A percentile compares a stretch with the other conserved stretches of the same genome.
These are phyloP conservation scores for Mortierella sp. DNA, from an alignment of 371 early-diverging fungal species.

Conservation along the genomic window DNA sequence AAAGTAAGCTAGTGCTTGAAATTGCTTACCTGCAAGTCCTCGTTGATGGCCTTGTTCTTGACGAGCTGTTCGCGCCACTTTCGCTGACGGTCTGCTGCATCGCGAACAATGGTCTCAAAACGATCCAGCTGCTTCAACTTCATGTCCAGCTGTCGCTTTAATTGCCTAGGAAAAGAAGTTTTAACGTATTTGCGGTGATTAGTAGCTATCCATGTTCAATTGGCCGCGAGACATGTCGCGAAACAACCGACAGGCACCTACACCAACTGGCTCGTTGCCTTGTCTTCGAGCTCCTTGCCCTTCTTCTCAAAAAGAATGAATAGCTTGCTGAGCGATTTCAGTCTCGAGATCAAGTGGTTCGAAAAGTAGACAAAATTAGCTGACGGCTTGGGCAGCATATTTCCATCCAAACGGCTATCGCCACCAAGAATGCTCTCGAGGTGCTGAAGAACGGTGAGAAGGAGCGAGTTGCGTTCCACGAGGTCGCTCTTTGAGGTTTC, in stretches of 20 bases:
- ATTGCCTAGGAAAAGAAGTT: constrained; percentile 36
- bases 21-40: constrained; percentile 41
- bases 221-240: not conserved
- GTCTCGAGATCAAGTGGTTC: constrained; percentile 44
- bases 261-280: constrained; percentile 30
- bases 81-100: constrained; percentile 46
- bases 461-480: constrained; percentile 57
- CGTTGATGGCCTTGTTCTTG: constrained; percentile 35
- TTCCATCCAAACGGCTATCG: constrained; percentile 41
- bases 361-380: constrained; percentile 56
- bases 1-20: not conserved
- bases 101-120: constrained; percentile 41
- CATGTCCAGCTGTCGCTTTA: constrained; percentile 38
- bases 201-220: too few relatives aligned
- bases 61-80: constrained; percentile 47
- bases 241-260: not conserved
- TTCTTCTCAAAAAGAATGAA: constrained; percentile 55
- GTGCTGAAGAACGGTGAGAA: constrained; percentile 52
- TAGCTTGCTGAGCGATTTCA: constrained; percentile 51
- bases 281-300: constrained; percentile 53
- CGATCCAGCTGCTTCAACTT: constrained; percentile 44
- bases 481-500: constrained; percentile 45
- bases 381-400: constrained; percentile 57
- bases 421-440: constrained; percentile 54
- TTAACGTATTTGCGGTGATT: too few relatives aligned